Base-by-base conservation (phyloP, 139 green algal genomes). In the Micractinium conductrix region DNA sequence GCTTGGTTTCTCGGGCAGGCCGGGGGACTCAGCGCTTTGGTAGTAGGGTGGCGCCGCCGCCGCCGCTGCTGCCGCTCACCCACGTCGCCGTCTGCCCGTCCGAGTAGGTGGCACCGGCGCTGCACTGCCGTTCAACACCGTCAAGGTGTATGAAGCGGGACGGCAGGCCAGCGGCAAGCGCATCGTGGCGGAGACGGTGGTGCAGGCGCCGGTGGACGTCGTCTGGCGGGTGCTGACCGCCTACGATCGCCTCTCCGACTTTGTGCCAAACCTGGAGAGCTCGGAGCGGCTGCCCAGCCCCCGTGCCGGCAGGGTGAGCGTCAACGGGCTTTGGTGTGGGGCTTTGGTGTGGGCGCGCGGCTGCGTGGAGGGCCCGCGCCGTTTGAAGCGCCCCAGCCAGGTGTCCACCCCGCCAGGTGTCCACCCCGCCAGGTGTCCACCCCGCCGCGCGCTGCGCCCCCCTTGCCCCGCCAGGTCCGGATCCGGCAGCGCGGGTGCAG, bases 141-240 rank as follows among this genome's bases (percentile, higher is more conserved):
- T 83, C 62, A 83, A 78, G 38, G 80, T 85, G 38, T 85, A 74
- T 37, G 80, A 85, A 30, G 67, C 55, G 33, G 53, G 80, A 14
- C 60, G 73, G 69, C 69, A 83, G 43, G 62, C 38, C 42, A 74
- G 17, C 43, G 78, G 62, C 62, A 74, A 63, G 43, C 78, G 78
- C 60, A 74, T 92, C 22, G 71, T 91, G n/a, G 90, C 90, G 21
- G 90, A 93, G 43, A 76, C 85, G 38, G 58, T 71, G 5, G 84
- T 93, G 21, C 84, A 88, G 55, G 90, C 90, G 44, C 87, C 79
- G 6, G 73, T 87, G 1, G 84, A 91, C 0, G 62, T 86, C 62
- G 88, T 94, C 2, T 95, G 92, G 92, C 26, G 50, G 19, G 89
- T 95, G 35, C 79, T 95, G 58, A 94, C 89, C 28, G 75, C 92